These are phyloP conservation scores for Ogataea trehaloabstinens DNA, from an alignment of 805 yeast genomes.

Conservation along the genomic window DNA sequence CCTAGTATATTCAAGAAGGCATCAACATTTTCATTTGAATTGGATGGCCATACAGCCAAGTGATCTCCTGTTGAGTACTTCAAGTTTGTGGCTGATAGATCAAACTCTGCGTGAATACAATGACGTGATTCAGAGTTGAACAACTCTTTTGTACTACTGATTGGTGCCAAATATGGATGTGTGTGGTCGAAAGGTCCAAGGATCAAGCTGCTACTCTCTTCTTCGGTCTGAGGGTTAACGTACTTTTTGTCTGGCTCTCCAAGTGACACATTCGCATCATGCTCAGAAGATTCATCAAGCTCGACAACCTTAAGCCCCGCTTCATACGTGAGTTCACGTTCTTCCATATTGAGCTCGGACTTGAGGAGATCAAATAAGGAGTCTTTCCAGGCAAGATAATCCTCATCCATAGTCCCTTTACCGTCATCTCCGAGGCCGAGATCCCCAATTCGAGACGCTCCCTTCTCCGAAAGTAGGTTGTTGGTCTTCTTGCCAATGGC, in stretches of 20 bases:
- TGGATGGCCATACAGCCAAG: conserved; percentile 91
- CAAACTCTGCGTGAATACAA: conserved; percentile 90
- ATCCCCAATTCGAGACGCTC: conserved; percentile 72
- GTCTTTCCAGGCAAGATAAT: conserved; percentile 92
- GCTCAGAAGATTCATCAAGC: conserved; percentile 29
- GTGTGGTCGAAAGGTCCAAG: conserved; percentile 76
- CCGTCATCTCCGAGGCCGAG: conserved; percentile 96
- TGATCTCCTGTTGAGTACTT: conserved; percentile 95
- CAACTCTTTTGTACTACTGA: conserved; percentile 61
- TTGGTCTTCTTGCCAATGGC: conserved; percentile 68
- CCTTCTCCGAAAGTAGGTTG: conserved; percentile 54
- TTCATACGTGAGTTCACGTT: conserved; percentile 76
- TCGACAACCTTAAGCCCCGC: conserved; percentile 55
- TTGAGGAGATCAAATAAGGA: conserved; percentile 63
- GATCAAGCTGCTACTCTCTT: conserved; percentile 32
- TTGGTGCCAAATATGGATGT: conserved; percentile 80
- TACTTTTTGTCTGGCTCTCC: conserved; percentile 81
- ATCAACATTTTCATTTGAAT: conserved; percentile 72
- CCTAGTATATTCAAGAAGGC: conserved; percentile 64
- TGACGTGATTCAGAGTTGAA: conserved; percentile 64
- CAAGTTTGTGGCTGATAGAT: conserved; percentile 68
- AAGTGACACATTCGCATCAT: conserved; percentile 45
- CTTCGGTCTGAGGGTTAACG: conserved; percentile 36
- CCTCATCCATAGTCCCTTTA: conserved; percentile 91
- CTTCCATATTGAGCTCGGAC: conserved; percentile 63